These are phyloP conservation scores for Tricholoma terreum DNA, from an alignment of 768 basidiomycete species.

Conservation along the genomic window DNA sequence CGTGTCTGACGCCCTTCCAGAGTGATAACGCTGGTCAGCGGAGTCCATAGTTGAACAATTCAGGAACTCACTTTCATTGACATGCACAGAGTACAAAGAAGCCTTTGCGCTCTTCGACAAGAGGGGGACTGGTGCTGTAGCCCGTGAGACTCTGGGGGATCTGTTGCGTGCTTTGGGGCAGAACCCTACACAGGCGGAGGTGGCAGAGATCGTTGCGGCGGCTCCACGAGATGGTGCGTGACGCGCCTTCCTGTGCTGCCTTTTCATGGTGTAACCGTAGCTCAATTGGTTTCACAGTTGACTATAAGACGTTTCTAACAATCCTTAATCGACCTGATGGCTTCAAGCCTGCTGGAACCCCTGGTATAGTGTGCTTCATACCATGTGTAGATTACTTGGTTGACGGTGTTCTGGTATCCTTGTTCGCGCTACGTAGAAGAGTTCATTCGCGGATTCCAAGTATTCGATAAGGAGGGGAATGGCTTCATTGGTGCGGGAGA, in stretches of 20 bases:
- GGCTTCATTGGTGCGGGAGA: slow-evolving; percentile 92
- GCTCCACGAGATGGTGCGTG: slow-evolving; percentile 74
- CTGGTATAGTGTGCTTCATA: slow-evolving; percentile 53
- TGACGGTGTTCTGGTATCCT: neutral
- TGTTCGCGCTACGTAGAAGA: slow-evolving; percentile 61
- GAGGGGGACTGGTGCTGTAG: slow-evolving; percentile 87
- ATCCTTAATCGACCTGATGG: slow-evolving; percentile 95
- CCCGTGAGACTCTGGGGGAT: slow-evolving; percentile 86
- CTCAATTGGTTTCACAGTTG: slow-evolving; percentile 48
- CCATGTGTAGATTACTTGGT: neutral
- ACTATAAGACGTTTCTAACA: slow-evolving; percentile 86
- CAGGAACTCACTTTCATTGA: neutral
- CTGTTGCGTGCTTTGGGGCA: slow-evolving; percentile 92
- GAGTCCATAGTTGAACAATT: neutral
- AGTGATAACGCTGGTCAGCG: slow-evolving; percentile 40
- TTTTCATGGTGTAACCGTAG: no score
- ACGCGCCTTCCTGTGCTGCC: neutral
- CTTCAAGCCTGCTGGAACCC: slow-evolving; percentile 95
- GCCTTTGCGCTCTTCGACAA: slow-evolving; percentile 99
- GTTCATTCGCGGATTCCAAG: slow-evolving; percentile 98
- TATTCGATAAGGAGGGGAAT: slow-evolving; percentile 95
- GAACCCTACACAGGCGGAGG: slow-evolving; percentile 99
- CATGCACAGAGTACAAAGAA: slow-evolving; percentile 83
- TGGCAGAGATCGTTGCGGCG: slow-evolving; percentile 69
- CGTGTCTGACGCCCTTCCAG: slow-evolving; percentile 12